Evolutionary conservation across 768 basidiomycete genomes (phyloP).

Genomic region (Boletus vinaceobasis): DNA sequence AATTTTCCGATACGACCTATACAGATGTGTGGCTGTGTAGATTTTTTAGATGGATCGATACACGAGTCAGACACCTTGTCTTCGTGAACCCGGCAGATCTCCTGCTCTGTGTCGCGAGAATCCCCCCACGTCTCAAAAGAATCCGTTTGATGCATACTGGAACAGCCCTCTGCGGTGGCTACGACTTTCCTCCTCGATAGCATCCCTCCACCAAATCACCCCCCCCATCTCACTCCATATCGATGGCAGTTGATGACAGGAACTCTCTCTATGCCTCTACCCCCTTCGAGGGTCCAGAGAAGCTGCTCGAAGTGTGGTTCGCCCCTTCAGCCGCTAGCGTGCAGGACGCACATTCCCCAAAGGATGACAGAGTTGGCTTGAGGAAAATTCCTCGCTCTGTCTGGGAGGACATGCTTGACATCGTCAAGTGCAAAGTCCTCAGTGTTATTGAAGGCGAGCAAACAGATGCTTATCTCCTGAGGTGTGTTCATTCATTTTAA

Average conservation of each 20-base stretch:
- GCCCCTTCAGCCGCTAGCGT: constrained; percentile 68
- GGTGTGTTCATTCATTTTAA: constrained; percentile 49
- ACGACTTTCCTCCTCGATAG: constrained; percentile 46
- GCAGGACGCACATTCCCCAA: constrained; percentile 39
- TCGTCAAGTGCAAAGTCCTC: constrained; percentile 95
- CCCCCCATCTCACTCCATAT: not conserved
- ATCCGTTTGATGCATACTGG: constrained; percentile 44
- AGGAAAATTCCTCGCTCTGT: constrained; percentile 67
- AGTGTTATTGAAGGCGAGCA: constrained; percentile 86
- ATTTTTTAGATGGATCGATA: constrained; percentile 13
- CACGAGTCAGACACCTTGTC: constrained; percentile 10
- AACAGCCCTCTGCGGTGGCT: constrained; percentile 35
- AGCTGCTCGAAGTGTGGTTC: constrained; percentile 97
- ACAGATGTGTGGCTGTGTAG: constrained; percentile 25
- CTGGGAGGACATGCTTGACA: constrained; percentile 97
- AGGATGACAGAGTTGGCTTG: constrained; percentile 60
- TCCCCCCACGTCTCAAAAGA: constrained; percentile 10
- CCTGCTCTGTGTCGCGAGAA: constrained; percentile 16
- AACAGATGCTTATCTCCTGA: constrained; percentile 92
- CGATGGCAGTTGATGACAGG: constrained; percentile 27
- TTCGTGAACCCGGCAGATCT: constrained; percentile 16
- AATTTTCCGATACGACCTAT: constrained; percentile 14
- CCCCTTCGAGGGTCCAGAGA: constrained; percentile 92
- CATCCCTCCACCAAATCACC: constrained; percentile 31
- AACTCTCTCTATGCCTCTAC: constrained; percentile 32